These are phyloP conservation scores for Arthroderma sp. DNA, from an alignment of 2,329 filamentous ascomycete genomes.

Conservation along the genomic window DNA sequence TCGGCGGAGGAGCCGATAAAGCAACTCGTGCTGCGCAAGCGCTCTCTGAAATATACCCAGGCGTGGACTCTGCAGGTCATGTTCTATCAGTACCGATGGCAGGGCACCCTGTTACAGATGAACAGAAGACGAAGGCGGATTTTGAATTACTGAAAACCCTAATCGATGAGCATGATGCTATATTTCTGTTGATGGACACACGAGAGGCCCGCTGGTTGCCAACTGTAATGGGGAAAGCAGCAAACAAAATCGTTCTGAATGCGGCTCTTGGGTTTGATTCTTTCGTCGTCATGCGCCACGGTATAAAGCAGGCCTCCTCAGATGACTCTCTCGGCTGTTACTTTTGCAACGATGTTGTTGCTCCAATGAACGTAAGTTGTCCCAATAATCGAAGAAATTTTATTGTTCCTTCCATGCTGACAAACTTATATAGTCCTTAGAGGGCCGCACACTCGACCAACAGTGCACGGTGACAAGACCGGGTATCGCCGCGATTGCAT, in stretches of 20 bases:
- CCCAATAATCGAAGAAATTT: not conserved
- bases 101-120: conserved; percentile 72
- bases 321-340: conserved; percentile 75
- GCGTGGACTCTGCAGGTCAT: conserved; percentile 68
- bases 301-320: conserved; percentile 45
- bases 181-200: conserved; percentile 96
- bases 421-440: conserved; percentile 50
- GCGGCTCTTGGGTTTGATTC: conserved; percentile 93
- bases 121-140: conserved; percentile 54
- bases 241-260: conserved; percentile 91
- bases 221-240: conserved; percentile 87
- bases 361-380: conserved; percentile 70
- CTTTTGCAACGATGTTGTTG: conserved; percentile 96
- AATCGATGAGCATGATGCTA: conserved; percentile 73
- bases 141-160: conserved; percentile 62
- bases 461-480: conserved; percentile 96
- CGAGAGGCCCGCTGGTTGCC: conserved; percentile 90
- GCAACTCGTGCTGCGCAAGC: conserved; percentile 68
- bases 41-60: conserved; percentile 76
- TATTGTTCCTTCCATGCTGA: not conserved
- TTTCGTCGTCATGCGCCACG: conserved; percentile 94
- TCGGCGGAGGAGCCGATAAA: conserved; percentile 72
- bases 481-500: conserved; percentile 83
- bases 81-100: conserved; percentile 87
- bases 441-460: conserved; percentile 89